phyloP scores from a whole-genome alignment of 1,139 yeast genomes.

The Pneumocystis murina region DNA sequence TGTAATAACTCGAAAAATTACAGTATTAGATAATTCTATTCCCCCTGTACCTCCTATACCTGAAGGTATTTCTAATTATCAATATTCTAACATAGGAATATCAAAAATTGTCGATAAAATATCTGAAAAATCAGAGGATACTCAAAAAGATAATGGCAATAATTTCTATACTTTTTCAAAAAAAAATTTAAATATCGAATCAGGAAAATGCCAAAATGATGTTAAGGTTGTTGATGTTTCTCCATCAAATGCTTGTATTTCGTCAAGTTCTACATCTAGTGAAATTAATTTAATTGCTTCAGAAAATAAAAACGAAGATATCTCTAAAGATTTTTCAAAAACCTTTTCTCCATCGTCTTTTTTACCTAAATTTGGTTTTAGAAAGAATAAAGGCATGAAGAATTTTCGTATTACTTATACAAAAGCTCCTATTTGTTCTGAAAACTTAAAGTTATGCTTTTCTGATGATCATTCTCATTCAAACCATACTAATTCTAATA shows the following conservation, averaged over 20 bases:
- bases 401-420: not conserved
- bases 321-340: not conserved
- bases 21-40: not conserved
- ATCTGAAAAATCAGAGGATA: not conserved
- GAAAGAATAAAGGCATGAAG: not conserved
- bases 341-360: not conserved
- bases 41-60: not conserved
- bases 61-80: not conserved
- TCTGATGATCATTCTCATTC: not conserved
- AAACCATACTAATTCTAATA: not conserved
- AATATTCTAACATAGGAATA: not conserved
- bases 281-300: not conserved
- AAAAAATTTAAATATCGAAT: not conserved
- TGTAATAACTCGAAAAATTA: not conserved
- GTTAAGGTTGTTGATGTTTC: not conserved
- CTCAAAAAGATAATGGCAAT: not conserved
- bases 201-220: not conserved
- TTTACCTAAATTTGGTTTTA: not conserved
- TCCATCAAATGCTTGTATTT: not conserved
- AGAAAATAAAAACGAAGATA: not conserved
- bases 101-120: no score
- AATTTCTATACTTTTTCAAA: not conserved
- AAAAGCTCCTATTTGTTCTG: not conserved
- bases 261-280: not conserved
- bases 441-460: not conserved